Evolutionary conservation across 2,329 filamentous ascomycete genomes (phyloP).

Genomic region (Microthyrium microscopicum): DNA sequence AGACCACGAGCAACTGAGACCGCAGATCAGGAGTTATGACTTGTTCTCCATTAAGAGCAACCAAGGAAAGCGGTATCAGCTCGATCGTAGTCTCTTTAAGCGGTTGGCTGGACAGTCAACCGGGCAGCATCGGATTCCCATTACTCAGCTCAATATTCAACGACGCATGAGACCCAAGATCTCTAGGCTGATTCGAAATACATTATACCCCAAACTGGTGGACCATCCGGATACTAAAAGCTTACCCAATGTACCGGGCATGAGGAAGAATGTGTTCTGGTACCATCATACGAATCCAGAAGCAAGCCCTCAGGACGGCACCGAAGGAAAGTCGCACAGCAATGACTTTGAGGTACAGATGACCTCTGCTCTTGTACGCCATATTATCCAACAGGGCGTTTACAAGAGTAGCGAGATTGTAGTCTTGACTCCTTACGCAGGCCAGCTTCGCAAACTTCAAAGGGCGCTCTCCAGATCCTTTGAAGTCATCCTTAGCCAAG

Average conservation of each 20-base stretch:
- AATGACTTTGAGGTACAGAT: slow-evolving; percentile 49
- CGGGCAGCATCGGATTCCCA: slow-evolving; percentile 3
- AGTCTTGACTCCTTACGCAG: slow-evolving; percentile 50
- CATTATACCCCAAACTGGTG: slow-evolving; percentile 38
- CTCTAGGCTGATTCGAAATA: slow-evolving; percentile 37
- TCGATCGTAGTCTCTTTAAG: slow-evolving; percentile 5
- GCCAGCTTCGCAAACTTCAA: slow-evolving; percentile 38
- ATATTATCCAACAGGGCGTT: slow-evolving; percentile 46
- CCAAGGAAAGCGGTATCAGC: slow-evolving; percentile 4
- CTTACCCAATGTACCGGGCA: slow-evolving; percentile 35
- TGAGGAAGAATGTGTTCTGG: slow-evolving; percentile 42
- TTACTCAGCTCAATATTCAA: slow-evolving; percentile 23
- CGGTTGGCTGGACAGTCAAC: slow-evolving; percentile 3
- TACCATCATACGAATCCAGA: slow-evolving; percentile 40
- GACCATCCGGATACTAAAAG: slow-evolving; percentile 27
- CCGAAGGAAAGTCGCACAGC: slow-evolving; percentile 27
- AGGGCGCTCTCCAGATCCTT: slow-evolving; percentile 30
- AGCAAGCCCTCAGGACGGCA: slow-evolving; percentile 15
- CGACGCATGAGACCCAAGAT: slow-evolving; percentile 50
- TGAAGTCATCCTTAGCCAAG: slow-evolving; percentile 47
- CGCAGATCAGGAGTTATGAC: slow-evolving; percentile 36
- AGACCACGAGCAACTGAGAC: slow-evolving; percentile 45
- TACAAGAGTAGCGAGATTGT: slow-evolving; percentile 49
- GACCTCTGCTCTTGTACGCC: slow-evolving; percentile 43
- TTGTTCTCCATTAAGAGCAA: slow-evolving; percentile 13